These are phyloP conservation scores for Gossypium lobatum DNA, from an alignment of 441 rosid genomes.

Conservation along the genomic window DNA sequence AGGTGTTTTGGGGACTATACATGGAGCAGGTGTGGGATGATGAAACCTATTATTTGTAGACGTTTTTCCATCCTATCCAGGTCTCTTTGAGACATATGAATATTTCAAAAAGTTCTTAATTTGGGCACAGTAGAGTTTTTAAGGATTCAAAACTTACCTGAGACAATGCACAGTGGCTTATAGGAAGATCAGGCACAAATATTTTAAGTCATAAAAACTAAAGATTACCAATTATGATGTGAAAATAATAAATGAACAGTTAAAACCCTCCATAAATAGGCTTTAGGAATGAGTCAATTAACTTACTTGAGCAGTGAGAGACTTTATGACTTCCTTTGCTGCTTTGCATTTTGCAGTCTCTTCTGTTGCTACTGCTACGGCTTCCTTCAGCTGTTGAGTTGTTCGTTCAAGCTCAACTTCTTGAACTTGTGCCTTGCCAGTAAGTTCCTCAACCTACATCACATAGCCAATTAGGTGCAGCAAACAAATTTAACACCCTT, in stretches of 20 bases:
- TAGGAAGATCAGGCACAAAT: neutral
- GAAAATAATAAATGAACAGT: neutral
- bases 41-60: neutral
- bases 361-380: slow-evolving; percentile 40
- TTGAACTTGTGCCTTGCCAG: slow-evolving; percentile 39
- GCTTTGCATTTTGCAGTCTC: slow-evolving; percentile 53
- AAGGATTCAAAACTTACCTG: neutral
- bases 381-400: slow-evolving; percentile 48
- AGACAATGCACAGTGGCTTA: neutral
- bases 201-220: neutral
- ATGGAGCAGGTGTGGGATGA: neutral
- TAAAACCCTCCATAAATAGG: neutral
- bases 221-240: neutral
- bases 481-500: neutral
- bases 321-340: slow-evolving; percentile 55
- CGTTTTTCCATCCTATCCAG: neutral
- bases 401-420: slow-evolving; percentile 49
- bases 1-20: neutral
- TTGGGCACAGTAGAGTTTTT: neutral
- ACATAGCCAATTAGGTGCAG: slow-evolving; percentile 9
- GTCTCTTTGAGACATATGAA: neutral
- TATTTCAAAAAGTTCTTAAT: neutral
- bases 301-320: slow-evolving; percentile 49
- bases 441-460: slow-evolving; percentile 48
- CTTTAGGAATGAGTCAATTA: neutral